phyloP scores from a whole-genome alignment of 176 grass and related monocot genomes.

The Cenchrus purpureus region DNA sequence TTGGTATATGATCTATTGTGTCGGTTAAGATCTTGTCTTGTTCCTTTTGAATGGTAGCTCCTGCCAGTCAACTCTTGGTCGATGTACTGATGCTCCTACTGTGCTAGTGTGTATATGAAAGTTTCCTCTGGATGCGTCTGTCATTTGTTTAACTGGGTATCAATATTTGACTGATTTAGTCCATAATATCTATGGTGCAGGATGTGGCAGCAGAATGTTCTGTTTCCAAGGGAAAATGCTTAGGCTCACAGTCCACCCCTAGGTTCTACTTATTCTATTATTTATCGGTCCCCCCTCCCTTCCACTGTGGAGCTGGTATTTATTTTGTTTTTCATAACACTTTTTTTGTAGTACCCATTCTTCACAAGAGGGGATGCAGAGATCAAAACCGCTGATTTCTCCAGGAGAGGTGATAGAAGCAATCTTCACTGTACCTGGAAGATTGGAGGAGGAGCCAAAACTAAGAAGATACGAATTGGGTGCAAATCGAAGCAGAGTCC shows the following conservation, averaged over 20 bases:
- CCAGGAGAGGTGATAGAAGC: constrained; percentile 73
- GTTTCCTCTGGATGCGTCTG: not conserved
- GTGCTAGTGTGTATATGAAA: not conserved
- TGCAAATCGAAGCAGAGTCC: constrained; percentile 67
- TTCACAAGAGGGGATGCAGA: constrained; percentile 39
- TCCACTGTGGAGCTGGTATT: not conserved
- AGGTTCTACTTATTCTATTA: constrained; percentile 43
- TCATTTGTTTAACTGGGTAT: constrained; percentile 24
- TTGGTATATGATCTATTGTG: not conserved
- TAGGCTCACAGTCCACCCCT: constrained; percentile 36
- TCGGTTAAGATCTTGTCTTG: not conserved
- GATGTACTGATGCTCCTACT: not conserved
- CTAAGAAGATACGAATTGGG: constrained; percentile 60
- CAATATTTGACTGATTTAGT: constrained; percentile 21
- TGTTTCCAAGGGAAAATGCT: constrained; percentile 30
- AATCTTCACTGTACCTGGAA: constrained; percentile 80
- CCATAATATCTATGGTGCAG: constrained; percentile 40
- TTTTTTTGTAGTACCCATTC: constrained; percentile 35
- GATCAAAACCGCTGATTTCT: constrained; percentile 44
- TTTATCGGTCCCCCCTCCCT: not conserved
- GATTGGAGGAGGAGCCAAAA: constrained; percentile 60
- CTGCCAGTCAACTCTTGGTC: not conserved
- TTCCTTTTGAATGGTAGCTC: constrained; percentile 1
- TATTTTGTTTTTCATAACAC: constrained; percentile 15
- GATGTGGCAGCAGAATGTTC: constrained; percentile 32